Evolutionary conservation across 306 rosid species (phyloP), one percentile per base, ranked within the genome.

Genomic region (Senna siamea): DNA sequence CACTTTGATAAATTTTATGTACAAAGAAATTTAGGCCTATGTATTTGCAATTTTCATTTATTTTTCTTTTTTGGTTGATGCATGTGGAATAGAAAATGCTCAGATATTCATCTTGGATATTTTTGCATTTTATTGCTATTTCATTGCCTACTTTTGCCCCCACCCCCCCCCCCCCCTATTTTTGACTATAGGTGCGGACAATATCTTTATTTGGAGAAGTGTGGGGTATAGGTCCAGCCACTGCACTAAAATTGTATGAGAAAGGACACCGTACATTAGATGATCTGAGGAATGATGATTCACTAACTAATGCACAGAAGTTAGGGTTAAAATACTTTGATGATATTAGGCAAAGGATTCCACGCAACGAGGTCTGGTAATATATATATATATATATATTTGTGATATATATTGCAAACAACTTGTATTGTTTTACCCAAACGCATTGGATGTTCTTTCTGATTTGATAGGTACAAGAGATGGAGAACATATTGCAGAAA

Each of bases 141-240:
- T 43, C 47, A n/a, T 19, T 40, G 26, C 46, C 77, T 63, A 11
- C 66, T 56, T 26, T 26, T 26, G 30, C 30, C 30, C n/a, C n/a
- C n/a, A n/a, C n/a, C n/a, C n/a, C n/a, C 23, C 9, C 30, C n/a
- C 3, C 56, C 41, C 11, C 63, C 55, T 44, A 50, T 40, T 15
- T 74, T 76, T 60, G 66, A 81, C 65, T 81, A 43, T 73, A 93
- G 97, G 94, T 91, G 34, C 58, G 84, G 20, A 88, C 98, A 40
- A 85, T 94, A 83, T 81, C 91, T 83, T 81, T 94, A 60, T 94
- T 94, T 85, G 97, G 94, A 47, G 94, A 94, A 87, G 91, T 91
- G 53, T 94, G 98, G 98, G 98, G 97, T 61, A 73, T 91, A 74
- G 97, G 96, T 71, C 97, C 98, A 56, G 92, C 98, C 70, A 94